These are phyloP conservation scores for Eleusine indica DNA, from an alignment of 176 grass and related monocot species.

Conservation along the genomic window DNA sequence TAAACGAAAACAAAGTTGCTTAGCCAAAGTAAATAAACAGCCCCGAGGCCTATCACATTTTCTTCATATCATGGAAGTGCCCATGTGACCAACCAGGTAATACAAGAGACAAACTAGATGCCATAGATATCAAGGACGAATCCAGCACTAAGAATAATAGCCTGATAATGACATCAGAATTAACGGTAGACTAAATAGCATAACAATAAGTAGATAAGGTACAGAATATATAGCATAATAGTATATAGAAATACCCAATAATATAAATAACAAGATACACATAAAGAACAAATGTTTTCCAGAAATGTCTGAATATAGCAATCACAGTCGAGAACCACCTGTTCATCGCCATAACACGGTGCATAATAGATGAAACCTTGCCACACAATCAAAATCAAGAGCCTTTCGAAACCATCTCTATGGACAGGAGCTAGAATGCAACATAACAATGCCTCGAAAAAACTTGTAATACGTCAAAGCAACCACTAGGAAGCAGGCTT, in stretches of 20 bases:
- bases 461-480: constrained; percentile 9
- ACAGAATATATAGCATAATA: not conserved
- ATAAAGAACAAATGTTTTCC: constrained; percentile 29
- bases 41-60: not conserved
- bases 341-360: constrained; percentile 16
- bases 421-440: constrained; percentile 41
- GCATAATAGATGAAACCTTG: constrained; percentile 23
- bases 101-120: constrained; percentile 11
- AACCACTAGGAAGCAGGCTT: constrained; percentile 19
- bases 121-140: constrained; percentile 11
- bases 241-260: constrained; percentile 17
- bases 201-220: constrained; percentile 1
- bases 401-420: constrained; percentile 44
- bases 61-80: not conserved
- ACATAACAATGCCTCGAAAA: constrained; percentile 26
- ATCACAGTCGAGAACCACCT: constrained; percentile 3
- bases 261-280: constrained; percentile 25
- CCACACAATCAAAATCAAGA: constrained; percentile 42
- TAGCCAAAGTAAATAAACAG: not conserved
- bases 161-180: constrained; percentile 4
- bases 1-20: not conserved
- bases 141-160: constrained; percentile 13
- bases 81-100: constrained; percentile 23
- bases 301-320: constrained; percentile 28
- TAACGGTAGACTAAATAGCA: not conserved